Evolutionary conservation across 1,284 basidiomycete species (phyloP), one percentile per base, ranked within the genome.

Genomic region (Schizophyllum commune): DNA sequence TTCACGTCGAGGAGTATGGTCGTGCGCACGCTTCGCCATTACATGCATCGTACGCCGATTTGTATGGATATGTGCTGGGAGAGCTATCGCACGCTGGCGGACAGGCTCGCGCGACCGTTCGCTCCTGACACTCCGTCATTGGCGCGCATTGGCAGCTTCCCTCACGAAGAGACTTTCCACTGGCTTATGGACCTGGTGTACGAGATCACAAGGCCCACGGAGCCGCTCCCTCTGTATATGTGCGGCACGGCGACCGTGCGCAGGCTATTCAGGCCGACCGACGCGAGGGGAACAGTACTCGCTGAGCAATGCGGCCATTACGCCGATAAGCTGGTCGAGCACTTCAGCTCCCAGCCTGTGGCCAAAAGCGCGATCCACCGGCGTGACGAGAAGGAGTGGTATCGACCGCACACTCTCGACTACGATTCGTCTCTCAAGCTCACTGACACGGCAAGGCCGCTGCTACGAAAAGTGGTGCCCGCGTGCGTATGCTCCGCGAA

Each of bases 1-100:
- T 71, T 71, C 58, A 22, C 65, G 1, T 71, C 69, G 17, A 67
- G 60, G 55, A 47, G 32, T 15, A 47, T 60, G 27, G 68, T 69
- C 66, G 55, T 66, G 19, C 20, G 58, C 8, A 64, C 64, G 4
- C 19, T 27, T 22, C 55, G 55, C 11, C 20, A 32, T 5, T 56
- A 22, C 27, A n/a, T 47, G 39, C 39, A 17, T 13, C 39, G 39
- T 8, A 17, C 39, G 2, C 9, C 39, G 2, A 8, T 17, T 47
- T 17, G 39, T 8, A 17, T 13, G 13, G 9, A 47, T 17, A 11
- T 17, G 39, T 13, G 17, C 39, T 13, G 2, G 2, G 39, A 9
- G 13, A 47, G 39, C 39, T 47, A 47, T 17, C 9, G 13, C 8
- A 8, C 39, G 39, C 39, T 47, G 39, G 39, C 17, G 3, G 39